Percentiles rank a stretch among this genome's conserved stretches.
Conservation (phyloP, 371 early-diverging fungal species). For the Entomophthora muscae region DNA sequence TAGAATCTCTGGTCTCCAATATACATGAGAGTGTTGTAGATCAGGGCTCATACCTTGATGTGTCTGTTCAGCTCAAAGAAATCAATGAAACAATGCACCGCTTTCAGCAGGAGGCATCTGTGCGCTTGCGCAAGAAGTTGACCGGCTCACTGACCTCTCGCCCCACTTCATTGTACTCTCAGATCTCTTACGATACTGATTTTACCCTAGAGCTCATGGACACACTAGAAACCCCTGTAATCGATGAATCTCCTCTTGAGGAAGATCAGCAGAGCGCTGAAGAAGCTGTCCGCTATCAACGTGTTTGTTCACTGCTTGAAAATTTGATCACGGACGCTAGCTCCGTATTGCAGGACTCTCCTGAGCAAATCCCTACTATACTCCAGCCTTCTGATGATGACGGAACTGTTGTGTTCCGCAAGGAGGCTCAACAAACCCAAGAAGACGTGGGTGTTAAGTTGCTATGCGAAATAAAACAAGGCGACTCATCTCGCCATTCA, state of each 20-base stretch:
- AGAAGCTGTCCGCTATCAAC: not conserved
- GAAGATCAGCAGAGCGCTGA: not conserved
- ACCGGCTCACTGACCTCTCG: not conserved
- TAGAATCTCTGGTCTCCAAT: conserved; percentile 8
- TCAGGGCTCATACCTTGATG: not conserved
- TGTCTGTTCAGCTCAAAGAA: conserved; percentile 5
- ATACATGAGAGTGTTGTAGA: conserved; percentile 8
- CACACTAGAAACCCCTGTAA: not conserved
- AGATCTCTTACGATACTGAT: not conserved
- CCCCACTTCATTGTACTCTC: not conserved
- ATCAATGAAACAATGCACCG: conserved; percentile 6
- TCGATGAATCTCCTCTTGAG: not conserved
- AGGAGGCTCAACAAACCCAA: not conserved
- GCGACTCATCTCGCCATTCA: not conserved
- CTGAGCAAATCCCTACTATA: not conserved
- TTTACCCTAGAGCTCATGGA: not conserved
- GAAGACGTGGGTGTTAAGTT: not conserved
- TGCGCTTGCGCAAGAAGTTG: conserved; percentile 3
- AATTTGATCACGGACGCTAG: conserved; percentile 6
- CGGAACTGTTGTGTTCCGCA: not conserved
- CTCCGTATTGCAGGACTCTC: not conserved
- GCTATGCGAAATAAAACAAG: not conserved
- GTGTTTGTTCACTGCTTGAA: conserved; percentile 8
- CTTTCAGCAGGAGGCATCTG: conserved; percentile 8
- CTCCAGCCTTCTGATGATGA: not conserved